Percentiles rank a stretch among this genome's conserved stretches.
phyloP scores from a whole-genome alignment of 2,329 filamentous ascomycete genomes.

The Magnaporthiopsis poae region DNA sequence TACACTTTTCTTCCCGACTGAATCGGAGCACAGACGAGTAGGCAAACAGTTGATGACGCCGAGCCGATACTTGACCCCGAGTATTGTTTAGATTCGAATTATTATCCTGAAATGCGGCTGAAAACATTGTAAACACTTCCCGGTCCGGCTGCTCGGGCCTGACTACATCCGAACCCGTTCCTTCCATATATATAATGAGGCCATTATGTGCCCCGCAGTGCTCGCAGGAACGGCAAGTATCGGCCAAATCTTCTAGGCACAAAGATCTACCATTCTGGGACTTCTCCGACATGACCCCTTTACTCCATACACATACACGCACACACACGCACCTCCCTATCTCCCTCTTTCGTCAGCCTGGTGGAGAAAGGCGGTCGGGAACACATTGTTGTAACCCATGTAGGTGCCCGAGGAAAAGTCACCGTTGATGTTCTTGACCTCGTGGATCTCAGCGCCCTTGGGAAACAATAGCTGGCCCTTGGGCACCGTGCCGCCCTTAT shows the following conservation, averaged over 20 bases:
- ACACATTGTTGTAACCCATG: slow-evolving; percentile 68
- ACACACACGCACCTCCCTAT: not conserved
- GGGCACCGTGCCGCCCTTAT: not conserved
- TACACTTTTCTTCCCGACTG: too few species aligned
- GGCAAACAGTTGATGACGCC: too few species aligned
- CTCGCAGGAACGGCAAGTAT: not conserved
- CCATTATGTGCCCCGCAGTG: not conserved
- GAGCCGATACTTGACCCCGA: too few species aligned
- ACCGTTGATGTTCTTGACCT: slow-evolving; percentile 78
- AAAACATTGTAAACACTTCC: not conserved
- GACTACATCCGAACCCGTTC: not conserved
- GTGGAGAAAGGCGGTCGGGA: slow-evolving; percentile 66
- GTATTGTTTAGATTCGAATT: not conserved
- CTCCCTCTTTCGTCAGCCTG: slow-evolving; percentile 2
- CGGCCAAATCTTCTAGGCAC: too few species aligned
- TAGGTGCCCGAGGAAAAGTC: slow-evolving; percentile 87
- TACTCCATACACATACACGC: not conserved
- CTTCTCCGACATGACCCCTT: not conserved
- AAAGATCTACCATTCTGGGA: too few species aligned
- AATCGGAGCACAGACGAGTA: too few species aligned
- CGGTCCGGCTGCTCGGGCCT: too few species aligned
- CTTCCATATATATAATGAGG: not conserved
- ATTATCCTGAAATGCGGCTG: not conserved
- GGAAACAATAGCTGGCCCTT: slow-evolving; percentile 77
- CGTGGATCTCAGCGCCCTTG: slow-evolving; percentile 67